Conservation (phyloP, 2,329 filamentous ascomycete genomes). For the Fusarium albidum region DNA sequence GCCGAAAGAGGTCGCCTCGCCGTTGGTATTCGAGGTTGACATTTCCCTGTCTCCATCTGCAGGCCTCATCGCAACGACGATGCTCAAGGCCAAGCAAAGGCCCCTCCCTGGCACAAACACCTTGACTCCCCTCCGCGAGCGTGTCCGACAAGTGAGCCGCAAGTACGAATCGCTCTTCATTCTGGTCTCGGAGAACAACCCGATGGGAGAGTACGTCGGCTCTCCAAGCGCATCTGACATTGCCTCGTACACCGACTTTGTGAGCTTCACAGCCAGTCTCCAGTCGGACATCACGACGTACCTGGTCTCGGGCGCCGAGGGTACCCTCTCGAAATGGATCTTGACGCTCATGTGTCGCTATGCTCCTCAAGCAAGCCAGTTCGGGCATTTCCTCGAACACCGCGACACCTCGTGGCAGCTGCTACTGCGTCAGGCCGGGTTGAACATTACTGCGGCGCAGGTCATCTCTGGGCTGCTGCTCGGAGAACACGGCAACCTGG, state of each 20-base stretch:
- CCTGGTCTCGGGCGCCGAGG: constrained; percentile 59
- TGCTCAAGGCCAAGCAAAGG: constrained; percentile 77
- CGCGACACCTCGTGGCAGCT: constrained; percentile 52
- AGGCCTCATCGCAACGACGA: constrained; percentile 74
- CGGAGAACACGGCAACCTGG: constrained; percentile 36
- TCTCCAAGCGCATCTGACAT: constrained; percentile 52
- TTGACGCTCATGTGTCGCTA: constrained; percentile 60
- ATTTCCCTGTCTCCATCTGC: constrained; percentile 73
- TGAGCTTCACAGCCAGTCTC: constrained; percentile 56
- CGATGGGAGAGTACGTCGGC: constrained; percentile 51
- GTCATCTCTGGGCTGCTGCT: constrained; percentile 41
- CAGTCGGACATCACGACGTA: constrained; percentile 49
- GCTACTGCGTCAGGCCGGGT: constrained; percentile 46
- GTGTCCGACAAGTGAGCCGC: constrained; percentile 59
- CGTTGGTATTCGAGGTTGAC: constrained; percentile 70
- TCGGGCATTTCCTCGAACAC: constrained; percentile 47
- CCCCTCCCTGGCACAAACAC: constrained; percentile 63
- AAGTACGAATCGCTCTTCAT: constrained; percentile 75
- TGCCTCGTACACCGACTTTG: constrained; percentile 57
- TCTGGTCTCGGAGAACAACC: constrained; percentile 67
- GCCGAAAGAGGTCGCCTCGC: constrained; percentile 43
- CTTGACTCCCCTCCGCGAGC: constrained; percentile 60
- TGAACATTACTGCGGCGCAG: constrained; percentile 50
- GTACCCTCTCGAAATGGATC: constrained; percentile 63
- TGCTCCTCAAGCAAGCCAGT: constrained; percentile 34